These are phyloP conservation scores for Saussurea involucrata DNA, from an alignment of 129 eudicot species.

Conservation along the genomic window DNA sequence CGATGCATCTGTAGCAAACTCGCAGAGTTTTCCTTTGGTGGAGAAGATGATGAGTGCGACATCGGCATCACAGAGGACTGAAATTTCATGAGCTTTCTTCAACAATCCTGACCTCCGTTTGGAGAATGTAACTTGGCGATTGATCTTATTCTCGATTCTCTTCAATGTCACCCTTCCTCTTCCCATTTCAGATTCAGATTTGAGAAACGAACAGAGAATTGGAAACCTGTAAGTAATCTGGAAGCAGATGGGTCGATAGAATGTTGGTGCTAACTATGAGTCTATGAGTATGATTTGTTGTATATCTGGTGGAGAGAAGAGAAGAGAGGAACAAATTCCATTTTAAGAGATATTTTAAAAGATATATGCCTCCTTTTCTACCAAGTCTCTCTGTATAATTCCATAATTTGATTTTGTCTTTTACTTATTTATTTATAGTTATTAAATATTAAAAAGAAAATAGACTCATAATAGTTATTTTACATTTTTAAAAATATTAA, in stretches of 20 bases:
- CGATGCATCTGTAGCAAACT: conserved; percentile 67
- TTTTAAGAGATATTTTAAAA: background rate
- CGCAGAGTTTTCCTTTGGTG: conserved; percentile 70
- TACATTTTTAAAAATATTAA: no score
- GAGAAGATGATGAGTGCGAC: conserved; percentile 64
- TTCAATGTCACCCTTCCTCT: conserved; percentile 72
- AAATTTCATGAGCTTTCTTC: conserved; percentile 84
- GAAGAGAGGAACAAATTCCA: background rate
- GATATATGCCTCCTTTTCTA: background rate
- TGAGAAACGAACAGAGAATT: no score
- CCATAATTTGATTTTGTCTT: no score
- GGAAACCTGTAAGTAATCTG: background rate
- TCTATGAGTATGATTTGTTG: background rate
- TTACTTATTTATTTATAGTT: no score
- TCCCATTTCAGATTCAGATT: conserved; percentile 42
- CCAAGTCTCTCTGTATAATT: background rate
- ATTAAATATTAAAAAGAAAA: no score
- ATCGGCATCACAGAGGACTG: conserved; percentile 78
- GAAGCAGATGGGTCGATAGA: background rate
- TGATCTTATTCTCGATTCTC: conserved; percentile 80
- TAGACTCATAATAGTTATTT: no score
- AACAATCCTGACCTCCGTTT: conserved; percentile 62
- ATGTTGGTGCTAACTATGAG: no score
- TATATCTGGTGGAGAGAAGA: background rate
- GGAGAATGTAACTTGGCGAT: conserved; percentile 68